Evolutionary conservation across 139 green algal species (phyloP), one percentile per base, ranked within the genome.

Genomic region (Volvox reticuliferus): DNA sequence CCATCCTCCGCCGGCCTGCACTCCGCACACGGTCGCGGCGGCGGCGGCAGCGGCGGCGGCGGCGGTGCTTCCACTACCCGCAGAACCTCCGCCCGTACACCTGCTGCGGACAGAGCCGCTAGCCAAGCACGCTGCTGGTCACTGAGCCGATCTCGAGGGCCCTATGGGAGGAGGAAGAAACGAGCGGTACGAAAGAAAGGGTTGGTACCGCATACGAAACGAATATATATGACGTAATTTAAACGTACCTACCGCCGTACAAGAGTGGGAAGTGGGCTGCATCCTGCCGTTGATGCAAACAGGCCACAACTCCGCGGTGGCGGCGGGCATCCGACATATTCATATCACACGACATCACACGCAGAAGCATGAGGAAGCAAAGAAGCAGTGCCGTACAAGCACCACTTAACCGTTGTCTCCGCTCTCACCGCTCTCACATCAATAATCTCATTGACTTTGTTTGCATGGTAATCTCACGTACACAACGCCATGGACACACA

Each of bases 61-160:
- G n/a, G 35, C 33, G 16, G 24, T 26, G 84, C 83, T 33, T 93
- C 83, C 83, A 82, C 35, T 67, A 93, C 76, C 18, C 90, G 36
- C 35, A 94, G 76, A 37, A 92, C 91, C 50, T 91, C 88, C n/a
- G 84, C 79, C 3, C 92, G 68, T 67, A 98, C 55, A 17, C 92
- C 95, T 1, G 92, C 94, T 6, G 76, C 90, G 19, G 85, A 80
- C 82, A 99, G 93, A 0, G 94, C 95, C 20, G 82, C 65, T 35
- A 97, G 89, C 97, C 97, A 99, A 18, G 95, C 95, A 12, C 95
- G 92, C 92, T 99, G 97, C 86, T 97, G 92, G 75, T 98, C 93
- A 14, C 94, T 97, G 88, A 99, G 94, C 19, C 93, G 89, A 91
- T 99, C 97, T 1, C 95, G 89, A 0, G 96, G 97, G 17, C 97